phyloP scores from a whole-genome alignment of 352 stramenopile genomes.

The Thraustochytrium striatum region DNA sequence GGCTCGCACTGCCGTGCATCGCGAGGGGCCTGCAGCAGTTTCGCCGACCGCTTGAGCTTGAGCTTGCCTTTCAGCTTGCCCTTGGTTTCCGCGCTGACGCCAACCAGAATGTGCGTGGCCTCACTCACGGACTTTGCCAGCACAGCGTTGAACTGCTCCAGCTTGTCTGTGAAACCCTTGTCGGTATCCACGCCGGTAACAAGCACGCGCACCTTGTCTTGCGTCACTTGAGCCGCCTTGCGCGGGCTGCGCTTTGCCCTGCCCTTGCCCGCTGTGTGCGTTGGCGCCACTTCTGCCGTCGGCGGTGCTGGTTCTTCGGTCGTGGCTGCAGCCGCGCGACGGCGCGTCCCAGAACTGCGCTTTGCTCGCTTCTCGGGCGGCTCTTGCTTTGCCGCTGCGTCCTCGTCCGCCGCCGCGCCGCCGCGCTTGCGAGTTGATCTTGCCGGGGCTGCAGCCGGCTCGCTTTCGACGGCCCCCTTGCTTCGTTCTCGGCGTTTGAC shows the following conservation, averaged over 20 bases:
- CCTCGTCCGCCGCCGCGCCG: neutral
- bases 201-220: neutral
- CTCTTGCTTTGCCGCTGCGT: neutral
- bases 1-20: neutral
- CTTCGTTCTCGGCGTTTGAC: too few species aligned
- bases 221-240: neutral
- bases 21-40: slow-evolving; percentile 4
- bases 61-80: neutral
- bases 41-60: neutral
- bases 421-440: neutral
- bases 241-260: neutral
- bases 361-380: neutral
- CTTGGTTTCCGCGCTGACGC: too few species aligned
- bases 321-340: neutral
- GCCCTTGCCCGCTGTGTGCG: neutral
- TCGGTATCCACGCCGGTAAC: slow-evolving; percentile 12
- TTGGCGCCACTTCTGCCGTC: neutral
- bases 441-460: neutral
- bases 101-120: neutral
- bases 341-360: neutral
- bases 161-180: slow-evolving; percentile 3
- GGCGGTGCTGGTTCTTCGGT: neutral
- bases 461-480: neutral
- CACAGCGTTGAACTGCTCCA: neutral
- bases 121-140: neutral